Conservation (phyloP, 1,284 basidiomycete species). For the Ustilago shanxiensis region DNA sequence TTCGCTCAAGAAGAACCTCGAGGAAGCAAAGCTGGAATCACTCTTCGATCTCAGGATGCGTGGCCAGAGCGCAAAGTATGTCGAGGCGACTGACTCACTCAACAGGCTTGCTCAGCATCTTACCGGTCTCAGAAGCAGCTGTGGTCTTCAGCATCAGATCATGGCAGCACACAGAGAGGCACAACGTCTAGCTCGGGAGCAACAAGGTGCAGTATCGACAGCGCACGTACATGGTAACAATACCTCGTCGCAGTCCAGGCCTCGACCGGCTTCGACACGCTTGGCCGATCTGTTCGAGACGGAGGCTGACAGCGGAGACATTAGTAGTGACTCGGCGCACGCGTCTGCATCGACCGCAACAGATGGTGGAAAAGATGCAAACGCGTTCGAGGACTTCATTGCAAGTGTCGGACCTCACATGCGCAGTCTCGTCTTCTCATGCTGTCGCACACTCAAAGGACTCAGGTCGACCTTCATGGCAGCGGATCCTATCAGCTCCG, state of each 20-base stretch:
- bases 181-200: conserved; percentile 22
- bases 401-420: conserved; percentile 65
- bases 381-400: conserved; percentile 59
- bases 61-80: conserved; percentile 52
- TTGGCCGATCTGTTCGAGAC: conserved; percentile 30
- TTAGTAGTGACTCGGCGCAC: background rate
- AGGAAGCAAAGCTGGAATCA: conserved; percentile 62
- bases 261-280: conserved; percentile 22
- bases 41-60: conserved; percentile 61
- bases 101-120: conserved; percentile 66
- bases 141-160: conserved; percentile 62
- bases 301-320: conserved; percentile 12
- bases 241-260: background rate
- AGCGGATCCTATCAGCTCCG: conserved; percentile 14
- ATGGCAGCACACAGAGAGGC: conserved; percentile 49
- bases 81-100: conserved; percentile 58
- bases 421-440: conserved; percentile 61
- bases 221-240: background rate
- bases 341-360: background rate
- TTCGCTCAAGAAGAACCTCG: conserved; percentile 62
- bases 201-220: background rate
- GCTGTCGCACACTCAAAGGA: conserved; percentile 53
- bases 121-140: conserved; percentile 61
- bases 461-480: conserved; percentile 50
- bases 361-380: conserved; percentile 4